phyloP scores from a whole-genome alignment of 805 yeast genomes.

The Myxozyma melibiosi region DNA sequence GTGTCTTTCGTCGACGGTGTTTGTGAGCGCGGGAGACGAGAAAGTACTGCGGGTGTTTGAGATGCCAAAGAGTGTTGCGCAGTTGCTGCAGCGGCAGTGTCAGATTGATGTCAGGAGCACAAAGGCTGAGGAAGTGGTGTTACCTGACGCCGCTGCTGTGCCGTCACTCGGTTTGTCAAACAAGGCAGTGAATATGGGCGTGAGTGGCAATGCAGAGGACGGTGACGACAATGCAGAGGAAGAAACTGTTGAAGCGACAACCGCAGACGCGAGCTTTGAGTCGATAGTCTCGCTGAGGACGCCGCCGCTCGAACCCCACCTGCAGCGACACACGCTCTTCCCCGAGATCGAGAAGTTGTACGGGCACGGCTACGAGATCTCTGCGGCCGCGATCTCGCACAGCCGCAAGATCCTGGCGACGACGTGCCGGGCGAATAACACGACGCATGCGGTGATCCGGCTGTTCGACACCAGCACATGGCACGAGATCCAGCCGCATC shows the following conservation, averaged over 20 bases:
- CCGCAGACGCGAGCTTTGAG: constrained; percentile 51
- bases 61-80: constrained; percentile 77
- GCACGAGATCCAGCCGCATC: constrained; percentile 58
- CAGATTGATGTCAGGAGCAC: constrained; percentile 41
- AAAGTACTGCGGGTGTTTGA: constrained; percentile 87
- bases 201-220: constrained; percentile 15
- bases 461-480: constrained; percentile 64
- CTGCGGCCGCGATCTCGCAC: constrained; percentile 72
- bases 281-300: constrained; percentile 40
- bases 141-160: constrained; percentile 85
- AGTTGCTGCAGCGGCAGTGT: constrained; percentile 58
- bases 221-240: constrained; percentile 34
- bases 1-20: constrained; percentile 59
- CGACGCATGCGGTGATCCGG: constrained; percentile 82
- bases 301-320: constrained; percentile 79
- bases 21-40: constrained; percentile 95
- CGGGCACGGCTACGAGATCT: constrained; percentile 96
- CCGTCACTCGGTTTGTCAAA: constrained; percentile 73
- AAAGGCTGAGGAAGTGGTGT: constrained; percentile 33
- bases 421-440: constrained; percentile 86
- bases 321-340: constrained; percentile 90
- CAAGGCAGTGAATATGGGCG: constrained; percentile 6
- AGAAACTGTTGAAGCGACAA: constrained; percentile 85
- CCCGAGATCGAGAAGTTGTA: constrained; percentile 94
- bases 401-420: constrained; percentile 71